These are phyloP conservation scores for Phylloporus rhodoxanthus DNA, from an alignment of 768 basidiomycete genomes.

Conservation along the genomic window DNA sequence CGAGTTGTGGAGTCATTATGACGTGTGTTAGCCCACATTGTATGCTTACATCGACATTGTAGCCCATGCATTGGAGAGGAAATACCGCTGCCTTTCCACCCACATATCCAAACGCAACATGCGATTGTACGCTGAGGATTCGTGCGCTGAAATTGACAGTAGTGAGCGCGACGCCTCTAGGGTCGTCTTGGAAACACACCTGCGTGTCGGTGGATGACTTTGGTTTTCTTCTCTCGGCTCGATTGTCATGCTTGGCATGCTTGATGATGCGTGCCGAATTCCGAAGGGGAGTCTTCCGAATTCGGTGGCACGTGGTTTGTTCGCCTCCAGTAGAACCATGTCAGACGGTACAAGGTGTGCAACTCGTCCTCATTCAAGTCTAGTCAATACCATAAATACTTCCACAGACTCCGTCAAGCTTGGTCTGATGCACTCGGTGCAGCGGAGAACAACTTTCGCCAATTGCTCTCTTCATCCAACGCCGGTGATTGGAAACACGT, in stretches of 20 bases:
- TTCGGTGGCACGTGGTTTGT: background rate
- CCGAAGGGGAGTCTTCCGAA: background rate
- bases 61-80: slow-evolving; percentile 80
- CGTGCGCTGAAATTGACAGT: slow-evolving; percentile 34
- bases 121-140: slow-evolving; percentile 87
- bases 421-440: slow-evolving; percentile 73
- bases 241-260: too few relatives aligned
- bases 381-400: background rate
- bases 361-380: background rate
- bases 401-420: slow-evolving; percentile 67
- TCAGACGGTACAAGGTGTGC: slow-evolving; percentile 59
- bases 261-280: too few relatives aligned
- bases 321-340: slow-evolving; percentile 26
- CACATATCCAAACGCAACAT: slow-evolving; percentile 91
- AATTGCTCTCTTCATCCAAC: slow-evolving; percentile 64
- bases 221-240: background rate
- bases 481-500: slow-evolving; percentile 81
- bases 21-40: background rate
- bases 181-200: slow-evolving; percentile 3
- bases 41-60: slow-evolving; percentile 82
- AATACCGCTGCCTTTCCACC: slow-evolving; percentile 79
- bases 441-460: slow-evolving; percentile 73
- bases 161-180: background rate
- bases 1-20: slow-evolving; percentile 2
- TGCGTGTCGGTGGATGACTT: background rate